These are phyloP conservation scores for Polysphondylium violaceum DNA, from an alignment of 78 protist species.

Conservation along the genomic window DNA sequence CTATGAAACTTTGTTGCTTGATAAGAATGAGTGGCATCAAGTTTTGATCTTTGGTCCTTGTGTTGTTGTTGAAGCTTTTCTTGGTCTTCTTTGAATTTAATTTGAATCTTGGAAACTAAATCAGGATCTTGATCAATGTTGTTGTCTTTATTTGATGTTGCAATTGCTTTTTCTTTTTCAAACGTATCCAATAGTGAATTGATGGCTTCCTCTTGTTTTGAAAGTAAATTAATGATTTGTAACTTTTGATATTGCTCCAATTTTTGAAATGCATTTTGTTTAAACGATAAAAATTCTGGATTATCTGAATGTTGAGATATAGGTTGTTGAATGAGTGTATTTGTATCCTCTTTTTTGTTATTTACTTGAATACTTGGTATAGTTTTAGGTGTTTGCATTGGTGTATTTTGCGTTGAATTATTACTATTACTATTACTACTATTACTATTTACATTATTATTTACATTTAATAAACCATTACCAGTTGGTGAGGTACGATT, in stretches of 20 bases:
- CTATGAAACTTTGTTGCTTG: slow-evolving; percentile 46
- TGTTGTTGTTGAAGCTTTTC: slow-evolving; percentile 36
- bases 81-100: slow-evolving; percentile 33
- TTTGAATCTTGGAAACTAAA: background rate
- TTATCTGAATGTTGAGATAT: background rate
- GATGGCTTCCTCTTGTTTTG: slow-evolving; percentile 57
- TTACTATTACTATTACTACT: slow-evolving; percentile 24
- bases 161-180: slow-evolving; percentile 23
- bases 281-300: slow-evolving; percentile 25
- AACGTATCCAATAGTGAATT: slow-evolving; percentile 1
- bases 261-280: slow-evolving; percentile 72
- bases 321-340: background rate
- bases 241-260: slow-evolving; percentile 53
- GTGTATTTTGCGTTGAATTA: slow-evolving; percentile 7
- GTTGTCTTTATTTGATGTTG: background rate
- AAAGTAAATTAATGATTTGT: slow-evolving; percentile 26
- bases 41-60: slow-evolving; percentile 40
- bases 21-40: slow-evolving; percentile 35
- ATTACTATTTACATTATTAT: too few relatives aligned
- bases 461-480: slow-evolving; percentile 14
- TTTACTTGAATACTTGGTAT: background rate
- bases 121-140: too few relatives aligned
- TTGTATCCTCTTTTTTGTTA: background rate
- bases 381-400: slow-evolving; percentile 34
- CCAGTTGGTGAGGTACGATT: background rate